Conservation (phyloP, 1,284 basidiomycete genomes). For the Meripilus lineatus region DNA sequence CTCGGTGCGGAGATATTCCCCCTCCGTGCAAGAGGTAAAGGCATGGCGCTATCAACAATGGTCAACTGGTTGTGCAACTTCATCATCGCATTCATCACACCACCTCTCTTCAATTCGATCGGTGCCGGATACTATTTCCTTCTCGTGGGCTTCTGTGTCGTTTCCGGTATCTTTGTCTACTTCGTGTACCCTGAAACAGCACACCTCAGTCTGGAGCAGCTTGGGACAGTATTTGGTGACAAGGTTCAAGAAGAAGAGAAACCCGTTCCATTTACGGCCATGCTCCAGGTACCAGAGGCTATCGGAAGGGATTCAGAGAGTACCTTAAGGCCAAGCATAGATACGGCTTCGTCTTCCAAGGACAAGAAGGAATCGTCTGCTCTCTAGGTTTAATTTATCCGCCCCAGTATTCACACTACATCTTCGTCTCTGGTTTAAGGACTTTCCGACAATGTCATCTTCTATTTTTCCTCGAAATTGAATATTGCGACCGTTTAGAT, state of each 20-base stretch:
- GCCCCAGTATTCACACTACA: no score
- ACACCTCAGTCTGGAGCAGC: slow-evolving; percentile 42
- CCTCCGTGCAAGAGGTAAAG: slow-evolving; percentile 60
- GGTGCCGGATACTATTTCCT: slow-evolving; percentile 47
- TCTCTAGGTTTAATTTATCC: no score
- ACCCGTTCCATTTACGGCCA: neutral
- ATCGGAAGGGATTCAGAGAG: neutral
- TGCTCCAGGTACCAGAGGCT: neutral
- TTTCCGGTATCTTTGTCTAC: slow-evolving; percentile 42
- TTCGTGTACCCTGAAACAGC: slow-evolving; percentile 43
- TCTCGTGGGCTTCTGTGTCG: slow-evolving; percentile 38
- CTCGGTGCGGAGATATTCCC: slow-evolving; percentile 63
- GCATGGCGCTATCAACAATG: slow-evolving; percentile 59
- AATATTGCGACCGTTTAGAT: no score
- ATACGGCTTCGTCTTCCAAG: no score
- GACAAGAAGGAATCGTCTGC: no score
- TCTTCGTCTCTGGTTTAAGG: no score
- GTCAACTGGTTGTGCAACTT: slow-evolving; percentile 59
- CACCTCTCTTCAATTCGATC: slow-evolving; percentile 40
- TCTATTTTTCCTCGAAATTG: no score
- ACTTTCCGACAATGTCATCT: no score
- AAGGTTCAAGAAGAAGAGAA: slow-evolving; percentile 8
- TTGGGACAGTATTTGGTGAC: slow-evolving; percentile 46
- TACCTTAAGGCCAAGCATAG: neutral
- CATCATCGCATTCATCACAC: slow-evolving; percentile 49